Evolutionary conservation across 805 yeast genomes (phyloP), one percentile per base, ranked within the genome.

Genomic region (Candida boleticola): DNA sequence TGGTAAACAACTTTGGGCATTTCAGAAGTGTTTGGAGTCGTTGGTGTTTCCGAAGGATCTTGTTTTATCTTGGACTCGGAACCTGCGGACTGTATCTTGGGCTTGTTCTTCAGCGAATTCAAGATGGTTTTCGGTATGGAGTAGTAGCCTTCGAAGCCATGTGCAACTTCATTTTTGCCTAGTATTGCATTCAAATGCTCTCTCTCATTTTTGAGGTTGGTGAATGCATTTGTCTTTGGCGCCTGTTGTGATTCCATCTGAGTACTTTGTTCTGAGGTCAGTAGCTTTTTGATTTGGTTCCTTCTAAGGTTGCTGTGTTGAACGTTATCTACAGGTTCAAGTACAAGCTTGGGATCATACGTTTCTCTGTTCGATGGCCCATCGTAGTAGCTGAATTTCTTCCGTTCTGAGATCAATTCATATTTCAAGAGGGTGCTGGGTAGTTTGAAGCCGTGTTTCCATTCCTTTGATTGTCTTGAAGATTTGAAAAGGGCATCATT

Each of bases 1-100:
- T 64, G 71, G 44, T 61, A 66, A 34, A 61, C 55, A 9, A 61
- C 31, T 37, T 53, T 49, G 5, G 66, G 67, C 10, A 52, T 41
- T 29, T 52, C 61, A 23, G 27, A 7, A 23, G 27, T 23, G 11
- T 23, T 7, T 7, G 10, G 7, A 7, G 7, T 23, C 11, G 27
- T 11, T 7, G 7, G 7, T 11, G 11, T 7, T 7, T 23, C 27
- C 27, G 27, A 23, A 7, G 7, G 10, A 23, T 23, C 27, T 7
- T 23, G 27, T 23, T 11, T 11, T 7, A 7, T 23, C 11, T 23
- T 23, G 7, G 10, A 7, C 11, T 23, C 27, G 11, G 7, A 7
- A 11, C 27, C 11, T 11, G 10, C 27, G 7, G 11, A 23, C 11
- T 23, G 27, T n/a, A n/a, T n/a, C n/a, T 20, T n/a, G n/a, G n/a